Percentiles rank a stretch among this genome's conserved stretches.
Evolutionary conservation across 2,329 filamentous ascomycete genomes (phyloP).

Genomic region (Fusarium duplospermum): DNA sequence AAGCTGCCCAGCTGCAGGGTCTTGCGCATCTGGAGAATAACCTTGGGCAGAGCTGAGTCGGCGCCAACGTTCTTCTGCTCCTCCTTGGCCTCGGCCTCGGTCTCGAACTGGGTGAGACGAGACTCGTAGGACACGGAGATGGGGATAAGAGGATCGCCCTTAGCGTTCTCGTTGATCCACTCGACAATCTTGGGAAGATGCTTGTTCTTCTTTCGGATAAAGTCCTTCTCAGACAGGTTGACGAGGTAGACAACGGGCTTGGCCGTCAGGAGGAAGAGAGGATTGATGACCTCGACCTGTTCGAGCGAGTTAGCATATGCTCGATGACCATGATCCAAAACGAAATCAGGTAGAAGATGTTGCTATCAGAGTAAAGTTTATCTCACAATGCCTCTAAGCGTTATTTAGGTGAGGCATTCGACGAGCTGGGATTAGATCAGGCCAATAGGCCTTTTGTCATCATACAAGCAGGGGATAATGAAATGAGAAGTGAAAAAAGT

Average conservation of each 20-base stretch:
- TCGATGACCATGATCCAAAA: constrained; percentile 9
- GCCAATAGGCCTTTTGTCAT: constrained; percentile 98
- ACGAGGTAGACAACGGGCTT: constrained; percentile 98
- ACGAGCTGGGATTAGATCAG: constrained; percentile 99
- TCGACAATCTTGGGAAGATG: constrained; percentile 91
- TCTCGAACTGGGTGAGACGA: constrained; percentile 83
- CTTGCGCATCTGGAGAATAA: constrained; percentile 93
- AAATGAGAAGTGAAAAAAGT: constrained; percentile 33
- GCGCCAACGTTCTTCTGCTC: constrained; percentile 91
- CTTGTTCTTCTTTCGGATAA: constrained; percentile 99
- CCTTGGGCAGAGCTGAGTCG: constrained; percentile 91
- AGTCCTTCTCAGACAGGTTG: constrained; percentile 97
- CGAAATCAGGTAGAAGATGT: constrained; percentile 13
- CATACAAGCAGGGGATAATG: constrained; percentile 65
- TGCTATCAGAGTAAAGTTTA: constrained; percentile 77
- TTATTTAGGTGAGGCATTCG: constrained; percentile 84
- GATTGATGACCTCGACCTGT: constrained; percentile 97
- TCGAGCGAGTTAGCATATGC: constrained; percentile 39
- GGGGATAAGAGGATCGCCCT: constrained; percentile 90
- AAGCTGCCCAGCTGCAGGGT: constrained; percentile 90
- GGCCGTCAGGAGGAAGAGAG: constrained; percentile 91
- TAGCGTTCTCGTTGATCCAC: constrained; percentile 93
- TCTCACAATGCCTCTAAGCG: constrained; percentile 87
- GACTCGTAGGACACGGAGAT: constrained; percentile 95
- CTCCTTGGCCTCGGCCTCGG: constrained; percentile 79